These are phyloP conservation scores for Quercus ilex DNA, from an alignment of 306 rosid genomes.

Conservation along the genomic window DNA sequence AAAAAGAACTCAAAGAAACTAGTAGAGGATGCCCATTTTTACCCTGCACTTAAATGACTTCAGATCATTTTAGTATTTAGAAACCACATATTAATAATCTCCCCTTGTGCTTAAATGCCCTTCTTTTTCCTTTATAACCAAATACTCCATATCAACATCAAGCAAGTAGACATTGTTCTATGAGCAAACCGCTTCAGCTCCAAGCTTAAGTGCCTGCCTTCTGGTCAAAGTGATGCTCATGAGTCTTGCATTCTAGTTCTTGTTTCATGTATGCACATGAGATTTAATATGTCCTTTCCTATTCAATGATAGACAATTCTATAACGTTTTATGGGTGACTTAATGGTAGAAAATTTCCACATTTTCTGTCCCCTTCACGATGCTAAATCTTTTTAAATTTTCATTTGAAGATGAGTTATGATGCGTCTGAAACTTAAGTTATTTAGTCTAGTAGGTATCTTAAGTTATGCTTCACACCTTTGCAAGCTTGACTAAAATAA, in stretches of 20 bases:
- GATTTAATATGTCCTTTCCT: background rate
- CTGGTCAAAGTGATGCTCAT: background rate
- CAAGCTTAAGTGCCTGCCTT: background rate
- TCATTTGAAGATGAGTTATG: background rate
- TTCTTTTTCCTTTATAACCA: background rate
- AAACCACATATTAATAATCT: background rate
- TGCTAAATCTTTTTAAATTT: background rate
- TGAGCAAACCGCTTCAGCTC: background rate
- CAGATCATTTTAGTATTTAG: background rate
- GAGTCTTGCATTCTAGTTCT: background rate
- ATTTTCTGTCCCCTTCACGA: background rate
- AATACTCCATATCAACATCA: background rate
- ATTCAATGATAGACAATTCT: background rate
- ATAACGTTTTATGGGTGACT: background rate
- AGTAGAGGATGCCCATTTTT: background rate
- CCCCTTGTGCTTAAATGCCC: background rate
- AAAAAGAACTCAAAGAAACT: background rate
- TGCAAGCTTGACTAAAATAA: background rate
- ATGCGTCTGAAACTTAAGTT: background rate
- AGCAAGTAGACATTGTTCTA: background rate
- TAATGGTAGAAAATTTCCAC: background rate
- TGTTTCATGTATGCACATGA: background rate
- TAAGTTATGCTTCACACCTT: background rate
- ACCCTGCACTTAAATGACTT: too few relatives aligned
- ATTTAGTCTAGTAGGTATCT: background rate